A percentile compares a stretch with the other conserved stretches of the same genome.
Conservation (phyloP, 1,139 yeast genomes). For the Zhuliangozyma parablackwelliae region DNA sequence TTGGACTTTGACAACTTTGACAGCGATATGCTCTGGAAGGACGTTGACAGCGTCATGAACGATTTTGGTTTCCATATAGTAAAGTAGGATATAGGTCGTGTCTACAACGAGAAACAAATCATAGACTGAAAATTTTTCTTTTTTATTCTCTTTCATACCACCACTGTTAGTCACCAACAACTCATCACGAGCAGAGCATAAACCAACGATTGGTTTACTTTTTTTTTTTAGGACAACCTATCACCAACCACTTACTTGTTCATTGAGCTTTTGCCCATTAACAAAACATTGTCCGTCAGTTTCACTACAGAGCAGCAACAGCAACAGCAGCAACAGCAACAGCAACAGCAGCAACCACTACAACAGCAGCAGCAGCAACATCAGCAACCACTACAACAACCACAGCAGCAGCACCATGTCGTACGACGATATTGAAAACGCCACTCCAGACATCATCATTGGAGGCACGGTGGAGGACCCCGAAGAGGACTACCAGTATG, state of each 20-base stretch:
- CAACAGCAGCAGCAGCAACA: not conserved
- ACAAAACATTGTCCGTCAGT: not conserved
- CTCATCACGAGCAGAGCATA: no score
- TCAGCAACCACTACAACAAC: not conserved
- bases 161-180: constrained; percentile 2
- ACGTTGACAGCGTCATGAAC: constrained; percentile 87
- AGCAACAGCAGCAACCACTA: not conserved
- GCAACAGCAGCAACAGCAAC: no score
- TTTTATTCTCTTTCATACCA: not conserved
- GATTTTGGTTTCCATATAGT: constrained; percentile 80
- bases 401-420: constrained; percentile 24
- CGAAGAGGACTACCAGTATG: constrained; percentile 38
- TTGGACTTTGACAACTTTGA: constrained; percentile 34
- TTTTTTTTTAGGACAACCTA: no score
- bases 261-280: not conserved
- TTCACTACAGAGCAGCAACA: not conserved
- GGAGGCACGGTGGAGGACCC: constrained; percentile 58
- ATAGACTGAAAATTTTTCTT: constrained; percentile 1
- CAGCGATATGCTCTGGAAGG: constrained; percentile 79
- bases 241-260: no score
- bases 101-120: no score
- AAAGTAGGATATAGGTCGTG: not conserved
- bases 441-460: constrained; percentile 79
- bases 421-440: constrained; percentile 74
- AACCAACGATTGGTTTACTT: no score